These are phyloP conservation scores for Ophioceras dolichostomum DNA, from an alignment of 2,329 filamentous ascomycete genomes.

Conservation along the genomic window DNA sequence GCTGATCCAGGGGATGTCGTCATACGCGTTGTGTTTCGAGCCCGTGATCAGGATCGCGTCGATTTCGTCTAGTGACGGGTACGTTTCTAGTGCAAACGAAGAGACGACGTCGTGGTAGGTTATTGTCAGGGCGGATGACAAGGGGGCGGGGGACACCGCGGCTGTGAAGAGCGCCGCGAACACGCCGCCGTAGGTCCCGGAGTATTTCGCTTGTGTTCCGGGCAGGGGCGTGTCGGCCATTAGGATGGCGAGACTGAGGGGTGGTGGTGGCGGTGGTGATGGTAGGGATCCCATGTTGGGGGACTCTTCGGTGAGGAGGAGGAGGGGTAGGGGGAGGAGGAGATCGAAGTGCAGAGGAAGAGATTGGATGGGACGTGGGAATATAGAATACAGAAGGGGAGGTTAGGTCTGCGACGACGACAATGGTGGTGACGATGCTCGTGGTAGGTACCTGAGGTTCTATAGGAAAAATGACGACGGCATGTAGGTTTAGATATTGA, in stretches of 20 bases:
- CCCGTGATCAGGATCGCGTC: conserved; percentile 80
- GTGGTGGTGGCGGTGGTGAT: conserved; percentile 13
- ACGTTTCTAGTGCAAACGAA: no score
- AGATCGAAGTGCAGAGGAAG: neutral
- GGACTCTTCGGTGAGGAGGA: no score
- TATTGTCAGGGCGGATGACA: conserved; percentile 40
- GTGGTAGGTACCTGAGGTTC: no score
- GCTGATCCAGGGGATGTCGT: conserved; percentile 63
- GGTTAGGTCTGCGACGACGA: neutral
- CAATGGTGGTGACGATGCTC: no score
- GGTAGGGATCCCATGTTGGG: no score
- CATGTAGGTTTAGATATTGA: no score
- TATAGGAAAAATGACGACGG: no score
- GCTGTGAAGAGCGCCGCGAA: conserved; percentile 49
- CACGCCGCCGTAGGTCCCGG: conserved; percentile 57
- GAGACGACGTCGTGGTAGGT: conserved; percentile 45
- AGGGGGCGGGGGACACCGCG: conserved; percentile 30
- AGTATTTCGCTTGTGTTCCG: conserved; percentile 48
- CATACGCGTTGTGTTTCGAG: conserved; percentile 61
- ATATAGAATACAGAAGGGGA: neutral
- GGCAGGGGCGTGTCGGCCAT: conserved; percentile 74
- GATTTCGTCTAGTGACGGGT: conserved; percentile 60
- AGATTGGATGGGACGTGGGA: neutral
- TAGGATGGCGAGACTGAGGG: conserved; percentile 66
- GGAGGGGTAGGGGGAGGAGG: no score